Evolutionary conservation across 495 filamentous ascomycete species (phyloP).

Genomic region (Usnea hakonensis): DNA sequence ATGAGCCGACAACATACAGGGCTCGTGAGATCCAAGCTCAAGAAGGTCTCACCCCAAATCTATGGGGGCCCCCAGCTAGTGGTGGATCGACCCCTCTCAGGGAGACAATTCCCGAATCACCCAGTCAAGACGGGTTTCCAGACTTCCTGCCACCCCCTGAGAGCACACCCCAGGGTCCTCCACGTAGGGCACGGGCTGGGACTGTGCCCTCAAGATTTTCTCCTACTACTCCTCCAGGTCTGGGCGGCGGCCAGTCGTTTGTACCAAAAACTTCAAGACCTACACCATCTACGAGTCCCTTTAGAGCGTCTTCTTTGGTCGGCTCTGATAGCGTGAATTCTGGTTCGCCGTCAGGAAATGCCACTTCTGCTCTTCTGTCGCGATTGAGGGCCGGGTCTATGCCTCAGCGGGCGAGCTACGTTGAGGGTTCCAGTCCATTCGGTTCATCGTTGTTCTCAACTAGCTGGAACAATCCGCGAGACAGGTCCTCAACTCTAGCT

Average conservation of each 20-base stretch:
- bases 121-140: constrained; percentile 90
- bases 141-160: constrained; percentile 67
- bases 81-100: constrained; percentile 92
- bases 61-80: constrained; percentile 93
- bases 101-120: constrained; percentile 94
- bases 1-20: constrained; percentile 36
- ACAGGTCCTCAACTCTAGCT: constrained; percentile 73
- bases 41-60: constrained; percentile 77
- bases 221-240: constrained; percentile 45
- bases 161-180: constrained; percentile 48
- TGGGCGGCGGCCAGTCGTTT: constrained; percentile 54
- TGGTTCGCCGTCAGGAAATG: constrained; percentile 19
- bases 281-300: constrained; percentile 86
- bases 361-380: constrained; percentile 67
- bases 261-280: constrained; percentile 78
- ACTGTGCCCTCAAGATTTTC: constrained; percentile 94
- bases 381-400: constrained; percentile 90
- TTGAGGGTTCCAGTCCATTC: constrained; percentile 61
- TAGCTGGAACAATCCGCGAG: constrained; percentile 67
- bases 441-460: constrained; percentile 84
- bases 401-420: constrained; percentile 73
- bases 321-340: constrained; percentile 48
- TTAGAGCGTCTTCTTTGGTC: constrained; percentile 66
- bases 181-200: constrained; percentile 76
- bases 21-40: constrained; percentile 96